Evolutionary conservation across 2,329 filamentous ascomycete genomes (phyloP).

Genomic region (Xylariales sp.): DNA sequence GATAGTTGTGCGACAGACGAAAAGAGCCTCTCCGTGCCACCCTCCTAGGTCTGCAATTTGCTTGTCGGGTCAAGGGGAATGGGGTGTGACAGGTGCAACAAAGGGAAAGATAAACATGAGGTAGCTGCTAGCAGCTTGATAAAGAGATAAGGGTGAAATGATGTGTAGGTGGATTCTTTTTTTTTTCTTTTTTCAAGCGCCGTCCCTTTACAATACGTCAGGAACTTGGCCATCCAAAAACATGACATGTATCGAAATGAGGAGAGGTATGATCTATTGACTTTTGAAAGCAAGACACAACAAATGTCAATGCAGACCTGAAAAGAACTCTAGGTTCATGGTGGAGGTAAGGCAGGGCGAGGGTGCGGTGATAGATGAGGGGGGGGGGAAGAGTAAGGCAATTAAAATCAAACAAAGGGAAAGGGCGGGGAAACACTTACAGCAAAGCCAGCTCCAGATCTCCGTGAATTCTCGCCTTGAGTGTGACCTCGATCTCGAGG

Average conservation of each 20-base stretch:
- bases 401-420: too few relatives aligned
- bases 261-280: constrained; percentile 1
- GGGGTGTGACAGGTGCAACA: background rate
- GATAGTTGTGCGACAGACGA: background rate
- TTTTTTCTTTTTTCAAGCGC: constrained; percentile 1
- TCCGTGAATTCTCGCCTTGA: constrained; percentile 82
- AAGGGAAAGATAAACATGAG: too few relatives aligned
- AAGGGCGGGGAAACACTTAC: constrained; percentile 35
- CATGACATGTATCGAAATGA: background rate
- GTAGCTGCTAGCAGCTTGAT: too few relatives aligned
- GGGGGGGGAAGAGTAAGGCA: background rate
- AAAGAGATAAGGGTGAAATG: background rate
- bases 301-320: background rate
- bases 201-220: constrained; percentile 8
- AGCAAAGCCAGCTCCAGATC: constrained; percentile 72
- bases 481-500: constrained; percentile 77
- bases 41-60: background rate
- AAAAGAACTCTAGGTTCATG: too few relatives aligned
- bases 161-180: background rate
- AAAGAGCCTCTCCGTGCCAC: background rate
- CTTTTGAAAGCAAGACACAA: constrained; percentile 2
- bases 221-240: constrained; percentile 6
- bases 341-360: background rate
- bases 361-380: background rate
- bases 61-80: background rate